These are phyloP conservation scores for Salicornia ramosissima DNA, from an alignment of 148 eudicot species.

Conservation along the genomic window DNA sequence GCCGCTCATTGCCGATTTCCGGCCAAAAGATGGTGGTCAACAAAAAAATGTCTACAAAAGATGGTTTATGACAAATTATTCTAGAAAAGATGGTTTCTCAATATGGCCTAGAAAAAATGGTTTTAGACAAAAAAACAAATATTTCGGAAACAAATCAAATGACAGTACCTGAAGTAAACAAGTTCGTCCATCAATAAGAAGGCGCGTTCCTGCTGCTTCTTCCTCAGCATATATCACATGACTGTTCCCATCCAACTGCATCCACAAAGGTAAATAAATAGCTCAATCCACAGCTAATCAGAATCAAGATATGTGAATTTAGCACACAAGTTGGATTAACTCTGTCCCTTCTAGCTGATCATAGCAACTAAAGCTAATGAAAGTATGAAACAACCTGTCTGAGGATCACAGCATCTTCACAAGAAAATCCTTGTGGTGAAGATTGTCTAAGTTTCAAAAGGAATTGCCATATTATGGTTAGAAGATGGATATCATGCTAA, in stretches of 20 bases:
- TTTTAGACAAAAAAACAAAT: too few relatives aligned
- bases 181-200: conserved; percentile 98
- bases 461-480: too few relatives aligned
- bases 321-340: neutral
- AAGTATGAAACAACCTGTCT: neutral
- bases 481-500: too few relatives aligned
- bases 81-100: too few relatives aligned
- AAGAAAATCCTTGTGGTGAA: too few relatives aligned
- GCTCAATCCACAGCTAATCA: neutral
- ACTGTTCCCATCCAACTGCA: conserved; percentile 96
- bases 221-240: conserved; percentile 98
- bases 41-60: too few relatives aligned
- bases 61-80: too few relatives aligned
- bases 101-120: too few relatives aligned
- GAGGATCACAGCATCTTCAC: too few relatives aligned
- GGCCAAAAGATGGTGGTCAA: too few relatives aligned
- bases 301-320: neutral
- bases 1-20: too few relatives aligned
- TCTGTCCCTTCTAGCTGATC: neutral
- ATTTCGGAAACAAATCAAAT: conserved; percentile 2
- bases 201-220: conserved; percentile 99
- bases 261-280: conserved; percentile 15
- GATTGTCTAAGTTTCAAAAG: too few relatives aligned
- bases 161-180: conserved; percentile 89
- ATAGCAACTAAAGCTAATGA: neutral